These are phyloP conservation scores for Phytophthora melonis DNA, from an alignment of 352 stramenopile genomes.

Conservation along the genomic window DNA sequence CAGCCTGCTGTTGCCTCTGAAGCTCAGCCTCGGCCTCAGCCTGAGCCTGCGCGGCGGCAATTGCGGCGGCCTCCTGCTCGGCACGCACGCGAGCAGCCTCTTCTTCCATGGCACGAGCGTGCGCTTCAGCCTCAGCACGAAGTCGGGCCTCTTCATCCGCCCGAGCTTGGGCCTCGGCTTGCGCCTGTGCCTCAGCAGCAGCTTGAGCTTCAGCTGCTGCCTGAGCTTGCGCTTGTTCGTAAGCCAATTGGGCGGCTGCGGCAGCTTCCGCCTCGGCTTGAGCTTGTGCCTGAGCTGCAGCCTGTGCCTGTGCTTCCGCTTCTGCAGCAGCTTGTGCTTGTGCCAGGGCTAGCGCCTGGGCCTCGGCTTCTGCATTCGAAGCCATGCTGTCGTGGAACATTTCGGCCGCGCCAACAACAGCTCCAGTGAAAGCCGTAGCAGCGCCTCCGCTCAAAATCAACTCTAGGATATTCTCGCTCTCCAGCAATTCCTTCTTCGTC, in stretches of 20 bases:
- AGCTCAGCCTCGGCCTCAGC: conserved; percentile 46
- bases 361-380: conserved; percentile 33
- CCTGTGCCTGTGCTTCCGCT: conserved; percentile 36
- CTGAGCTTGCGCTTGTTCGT: conserved; percentile 40
- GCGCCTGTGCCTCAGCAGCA: conserved; percentile 31
- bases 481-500: conserved; percentile 67
- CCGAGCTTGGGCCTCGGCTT: conserved; percentile 33
- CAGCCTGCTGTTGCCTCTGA: conserved; percentile 42
- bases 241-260: conserved; percentile 27
- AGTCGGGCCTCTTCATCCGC: conserved; percentile 38
- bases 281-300: conserved; percentile 34
- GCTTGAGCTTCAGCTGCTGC: conserved; percentile 28
- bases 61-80: conserved; percentile 26
- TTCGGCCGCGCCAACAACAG: conserved; percentile 15
- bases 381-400: conserved; percentile 25
- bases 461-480: conserved; percentile 69
- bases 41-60: conserved; percentile 1
- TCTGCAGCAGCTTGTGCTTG: conserved; percentile 34
- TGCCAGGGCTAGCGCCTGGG: conserved; percentile 31
- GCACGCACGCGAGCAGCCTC: conserved; percentile 34
- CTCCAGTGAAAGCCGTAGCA: conserved; percentile 18
- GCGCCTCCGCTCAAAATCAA: conserved; percentile 51
- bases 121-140: conserved; percentile 39
- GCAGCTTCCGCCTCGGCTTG: conserved; percentile 34
- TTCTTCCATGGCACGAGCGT: conserved; percentile 39